phyloP scores from a whole-genome alignment of 306 rosid genomes.

The Boehmeria nivea region DNA sequence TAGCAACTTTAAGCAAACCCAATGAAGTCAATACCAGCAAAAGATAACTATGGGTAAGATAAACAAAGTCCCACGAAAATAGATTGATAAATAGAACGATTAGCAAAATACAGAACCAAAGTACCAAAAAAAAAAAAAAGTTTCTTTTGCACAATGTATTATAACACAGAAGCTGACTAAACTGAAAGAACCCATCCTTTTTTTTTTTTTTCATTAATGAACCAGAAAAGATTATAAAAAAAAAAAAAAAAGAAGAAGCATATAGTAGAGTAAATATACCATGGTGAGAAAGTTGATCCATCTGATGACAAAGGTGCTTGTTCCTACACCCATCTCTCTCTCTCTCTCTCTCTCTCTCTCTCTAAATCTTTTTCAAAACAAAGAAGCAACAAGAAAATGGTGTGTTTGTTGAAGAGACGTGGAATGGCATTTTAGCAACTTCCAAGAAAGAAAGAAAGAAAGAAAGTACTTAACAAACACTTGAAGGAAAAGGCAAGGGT shows the following conservation, averaged over 20 bases:
- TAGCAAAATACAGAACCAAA: no score
- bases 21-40: no score
- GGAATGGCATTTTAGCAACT: background rate
- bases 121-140: no score
- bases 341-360: background rate
- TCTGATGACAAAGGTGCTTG: conserved; percentile 88
- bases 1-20: background rate
- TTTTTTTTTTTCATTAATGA: background rate
- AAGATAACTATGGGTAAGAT: no score
- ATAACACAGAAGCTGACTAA: no score
- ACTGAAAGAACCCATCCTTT: no score
- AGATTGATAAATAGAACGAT: no score
- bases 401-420: background rate
- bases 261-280: conserved; percentile 31
- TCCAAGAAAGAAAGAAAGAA: background rate
- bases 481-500: background rate
- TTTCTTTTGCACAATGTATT: background rate
- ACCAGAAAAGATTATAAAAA: background rate
- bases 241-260: background rate
- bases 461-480: background rate
- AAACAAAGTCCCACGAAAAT: no score
- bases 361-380: background rate
- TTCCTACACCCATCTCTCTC: conserved; percentile 50
- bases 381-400: background rate
- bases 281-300: conserved; percentile 93